These are phyloP conservation scores for Leishmania arabica DNA, from an alignment of 208 protist genomes.

Conservation along the genomic window DNA sequence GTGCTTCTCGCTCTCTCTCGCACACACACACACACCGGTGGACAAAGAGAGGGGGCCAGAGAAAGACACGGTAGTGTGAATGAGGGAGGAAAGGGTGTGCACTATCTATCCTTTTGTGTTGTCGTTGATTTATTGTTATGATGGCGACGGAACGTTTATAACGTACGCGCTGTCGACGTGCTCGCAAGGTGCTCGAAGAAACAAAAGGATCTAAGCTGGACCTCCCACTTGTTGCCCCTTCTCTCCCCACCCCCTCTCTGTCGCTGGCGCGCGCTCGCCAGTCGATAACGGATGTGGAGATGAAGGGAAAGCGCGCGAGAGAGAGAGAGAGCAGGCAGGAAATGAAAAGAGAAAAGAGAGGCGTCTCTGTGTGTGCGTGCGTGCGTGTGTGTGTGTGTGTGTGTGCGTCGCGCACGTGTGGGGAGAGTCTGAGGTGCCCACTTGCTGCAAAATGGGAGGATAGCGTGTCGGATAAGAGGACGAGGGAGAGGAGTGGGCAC, in stretches of 20 bases:
- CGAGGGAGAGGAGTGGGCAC: neutral
- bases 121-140: neutral
- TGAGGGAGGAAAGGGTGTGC: neutral
- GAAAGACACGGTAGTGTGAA: neutral
- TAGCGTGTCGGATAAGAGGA: neutral
- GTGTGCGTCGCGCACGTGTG: neutral
- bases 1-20: neutral
- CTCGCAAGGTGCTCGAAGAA: neutral
- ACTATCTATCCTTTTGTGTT: neutral
- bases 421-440: constrained; percentile 1
- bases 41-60: neutral
- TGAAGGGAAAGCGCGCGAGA: neutral
- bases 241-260: neutral
- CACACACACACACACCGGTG: neutral
- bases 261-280: neutral
- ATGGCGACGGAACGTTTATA: neutral
- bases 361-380: neutral
- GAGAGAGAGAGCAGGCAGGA: neutral
- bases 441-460: neutral
- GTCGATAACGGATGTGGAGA: neutral
- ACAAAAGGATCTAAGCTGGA: neutral
- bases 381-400: neutral
- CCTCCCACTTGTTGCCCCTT: neutral
- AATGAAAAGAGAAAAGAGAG: neutral
- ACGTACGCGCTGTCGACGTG: neutral